A percentile compares a stretch with the other conserved stretches of the same genome.
Evolutionary conservation across 2,329 filamentous ascomycete species (phyloP).

Genomic region (Pseudogymnoascus sp.): DNA sequence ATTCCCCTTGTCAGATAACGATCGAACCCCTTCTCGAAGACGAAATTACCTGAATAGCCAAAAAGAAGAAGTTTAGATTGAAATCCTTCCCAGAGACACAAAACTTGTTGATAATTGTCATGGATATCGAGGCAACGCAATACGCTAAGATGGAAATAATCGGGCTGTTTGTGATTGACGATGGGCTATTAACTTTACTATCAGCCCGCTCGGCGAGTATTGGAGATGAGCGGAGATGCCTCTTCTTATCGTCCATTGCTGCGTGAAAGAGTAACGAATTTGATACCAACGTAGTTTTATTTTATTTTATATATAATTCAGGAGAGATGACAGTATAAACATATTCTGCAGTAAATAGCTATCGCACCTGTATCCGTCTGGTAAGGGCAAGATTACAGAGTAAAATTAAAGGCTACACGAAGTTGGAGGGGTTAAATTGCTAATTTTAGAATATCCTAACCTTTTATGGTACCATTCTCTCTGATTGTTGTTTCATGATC

Average conservation of each 20-base stretch:
- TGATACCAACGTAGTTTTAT: not conserved
- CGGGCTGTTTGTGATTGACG: conserved; percentile 57
- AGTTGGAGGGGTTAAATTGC: not conserved
- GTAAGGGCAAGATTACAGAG: not conserved
- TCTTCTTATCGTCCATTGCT: conserved; percentile 82
- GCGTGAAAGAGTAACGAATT: not conserved
- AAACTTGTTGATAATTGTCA: conserved; percentile 99
- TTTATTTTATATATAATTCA: not conserved
- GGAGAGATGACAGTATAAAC: not conserved
- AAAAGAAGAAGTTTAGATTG: conserved; percentile 89
- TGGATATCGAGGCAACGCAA: conserved; percentile 87
- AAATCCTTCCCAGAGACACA: conserved; percentile 78
- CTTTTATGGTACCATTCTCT: no score
- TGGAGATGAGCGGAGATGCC: conserved; percentile 49
- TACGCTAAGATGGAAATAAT: conserved; percentile 72
- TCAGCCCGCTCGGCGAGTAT: conserved; percentile 23
- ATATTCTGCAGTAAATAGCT: not conserved
- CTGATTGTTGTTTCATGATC: no score
- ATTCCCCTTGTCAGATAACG: conserved; percentile 16
- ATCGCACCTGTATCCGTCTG: not conserved
- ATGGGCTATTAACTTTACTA: not conserved
- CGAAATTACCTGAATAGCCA: conserved; percentile 72
- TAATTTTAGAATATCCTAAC: not conserved
- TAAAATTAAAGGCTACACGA: not conserved
- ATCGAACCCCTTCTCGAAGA: not conserved